Base-by-base conservation (phyloP, 1,284 basidiomycete species). In the Cryptococcus jaspeensis region DNA sequence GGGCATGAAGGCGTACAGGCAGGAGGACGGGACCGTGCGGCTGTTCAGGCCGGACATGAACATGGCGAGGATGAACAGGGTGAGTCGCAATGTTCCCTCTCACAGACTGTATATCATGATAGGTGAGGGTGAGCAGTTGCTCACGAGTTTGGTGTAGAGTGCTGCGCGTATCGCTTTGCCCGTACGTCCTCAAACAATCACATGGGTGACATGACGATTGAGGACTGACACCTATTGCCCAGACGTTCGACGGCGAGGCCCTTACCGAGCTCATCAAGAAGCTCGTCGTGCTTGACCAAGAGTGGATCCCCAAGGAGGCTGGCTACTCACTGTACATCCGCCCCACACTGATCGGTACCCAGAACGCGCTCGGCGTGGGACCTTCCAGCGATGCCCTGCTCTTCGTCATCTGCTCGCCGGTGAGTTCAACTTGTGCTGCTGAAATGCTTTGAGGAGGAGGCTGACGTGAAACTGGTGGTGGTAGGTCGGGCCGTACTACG, bases 21-120 rank as follows among this genome's bases (percentile, higher is more conserved):
- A 89, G 64, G 79, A 84, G 50, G 81, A 87, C 47, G 93, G 90
- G 22, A 85, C 84, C 50, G 84, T 96, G 13, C 86, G 90, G 13
- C 79, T 99, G 60, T 99, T 99, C 83, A 82, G 96, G 51, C 96
- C 96, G 1, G 92, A 99, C 74, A 95, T 94, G 88, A 99, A 99
- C 81, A 98, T 99, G 94, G 77, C 76, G 52, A 72, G 83, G 50
- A 82, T 84, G 82, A 82, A 82, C 75, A 74, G 71, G 20, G 73
- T 74, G 38, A 69, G 75, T 56, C 66, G 39, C 66, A 5, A 13
- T 16, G 9, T 38, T 22, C 12, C 15, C 47, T 28, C 18, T 15
- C 11, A 36, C 7, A 1, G 18, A 6, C 13, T 49, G 11, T 40
- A 51, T n/a, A n/a, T n/a, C n/a, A n/a, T n/a, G n/a, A n/a, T n/a